Evolutionary conservation across 1,284 basidiomycete genomes (phyloP), one percentile per base, ranked within the genome.

Genomic region (Papiliotrema flavescens): DNA sequence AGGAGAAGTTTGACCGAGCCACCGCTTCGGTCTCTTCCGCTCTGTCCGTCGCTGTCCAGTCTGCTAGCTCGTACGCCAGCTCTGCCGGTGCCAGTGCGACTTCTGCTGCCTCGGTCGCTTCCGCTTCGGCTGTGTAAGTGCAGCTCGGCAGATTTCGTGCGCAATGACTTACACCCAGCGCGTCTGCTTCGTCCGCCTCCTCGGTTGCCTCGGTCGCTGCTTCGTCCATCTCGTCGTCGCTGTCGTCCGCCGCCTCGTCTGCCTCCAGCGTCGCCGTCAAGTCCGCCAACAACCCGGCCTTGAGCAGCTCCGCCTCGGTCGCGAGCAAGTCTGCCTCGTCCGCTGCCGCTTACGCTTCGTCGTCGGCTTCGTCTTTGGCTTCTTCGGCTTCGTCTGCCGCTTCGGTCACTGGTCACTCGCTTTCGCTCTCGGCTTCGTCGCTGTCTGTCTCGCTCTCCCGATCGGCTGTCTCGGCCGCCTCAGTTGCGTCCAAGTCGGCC

Each of bases 391-490:
- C 70, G 11, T 66, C 64, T 11, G 65, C 67, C 47, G 72, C 64
- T 15, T 78, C 81, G 5, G 82, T 81, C n/a, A 81, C 84, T 28
- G 66, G 62, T 28, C 69, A 69, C 63, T 67, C 67, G 11, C 64
- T 62, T 8, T 71, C 69, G 1, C 61, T 69, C 41, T 64, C 62
- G 2, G 64, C 63, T 43, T 62, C 66, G 15, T 70, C 67, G 15
- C 55, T 62, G 46, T 59, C 61, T 36, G 60, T 54, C 37, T 61
- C 62, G 4, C 61, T 63, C 36, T 61, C 62, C 47, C 56, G 61
- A 49, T 65, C 63, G 8, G 70, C 67, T 39, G 56, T 63, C 24
- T 64, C 65, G 9, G 71, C 69, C 26, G 61, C 65, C 15, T 63
- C 69, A 23, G 62, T 59, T 20, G 61, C 64, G 32, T 56, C 76